Percentiles rank a stretch among this genome's conserved stretches.
phyloP scores from a whole-genome alignment of 2,329 filamentous ascomycete genomes.

The Stachybotrys chlorohalonatus region DNA sequence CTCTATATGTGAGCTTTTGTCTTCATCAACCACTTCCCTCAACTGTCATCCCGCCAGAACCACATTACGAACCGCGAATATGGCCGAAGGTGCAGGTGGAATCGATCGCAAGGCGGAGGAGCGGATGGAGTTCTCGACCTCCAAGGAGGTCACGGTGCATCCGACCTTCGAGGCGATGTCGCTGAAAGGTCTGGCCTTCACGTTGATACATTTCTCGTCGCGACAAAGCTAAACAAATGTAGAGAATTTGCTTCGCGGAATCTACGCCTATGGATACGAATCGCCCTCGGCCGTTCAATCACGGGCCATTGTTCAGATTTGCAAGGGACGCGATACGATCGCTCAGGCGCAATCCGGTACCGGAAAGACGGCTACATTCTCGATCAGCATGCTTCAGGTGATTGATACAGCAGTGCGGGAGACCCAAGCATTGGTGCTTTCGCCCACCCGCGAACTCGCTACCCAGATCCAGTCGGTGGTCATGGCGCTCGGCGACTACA shows the following conservation, averaged over 20 bases:
- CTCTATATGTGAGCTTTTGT: too few species aligned
- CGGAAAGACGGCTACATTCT: conserved; percentile 94
- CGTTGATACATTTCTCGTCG: not conserved
- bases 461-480: conserved; percentile 98
- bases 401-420: conserved; percentile 90
- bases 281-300: conserved; percentile 97
- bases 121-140: conserved; percentile 96
- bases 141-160: conserved; percentile 92
- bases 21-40: not conserved
- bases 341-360: conserved; percentile 96
- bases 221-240: not conserved
- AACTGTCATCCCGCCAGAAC: not conserved
- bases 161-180: conserved; percentile 96
- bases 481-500: conserved; percentile 99
- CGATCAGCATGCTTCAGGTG: conserved; percentile 91
- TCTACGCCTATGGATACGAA: conserved; percentile 98
- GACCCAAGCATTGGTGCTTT: conserved; percentile 90
- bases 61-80: conserved; percentile 33
- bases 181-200: conserved; percentile 56
- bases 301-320: conserved; percentile 95
- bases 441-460: conserved; percentile 90
- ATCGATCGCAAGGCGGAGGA: conserved; percentile 92
- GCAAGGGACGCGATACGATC: conserved; percentile 97
- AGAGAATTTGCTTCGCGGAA: conserved; percentile 91
- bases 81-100: conserved; percentile 71